Base-by-base conservation (phyloP, 164 flowering plant species). In the Dillenia suffruticosa region DNA sequence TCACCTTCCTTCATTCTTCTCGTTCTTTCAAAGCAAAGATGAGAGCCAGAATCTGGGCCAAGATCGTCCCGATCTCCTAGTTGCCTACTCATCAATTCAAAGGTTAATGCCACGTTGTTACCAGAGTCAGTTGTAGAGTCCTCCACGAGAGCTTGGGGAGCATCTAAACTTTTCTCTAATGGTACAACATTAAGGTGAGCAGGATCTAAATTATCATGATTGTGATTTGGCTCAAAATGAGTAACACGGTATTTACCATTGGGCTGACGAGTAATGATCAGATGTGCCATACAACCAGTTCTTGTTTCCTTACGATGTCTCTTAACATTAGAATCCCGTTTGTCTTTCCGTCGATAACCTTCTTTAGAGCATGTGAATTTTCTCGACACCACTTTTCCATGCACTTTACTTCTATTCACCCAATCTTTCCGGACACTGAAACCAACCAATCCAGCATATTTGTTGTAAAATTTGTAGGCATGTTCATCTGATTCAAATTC, bases 211-310 rank as follows among this genome's bases (percentile, higher is more conserved):
- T 52, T 51, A 24, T 74, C 75, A 69, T 77, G 78, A 65, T 74
- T 78, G 64, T 78, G 78, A 19, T 62, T 45, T 16, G 60, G 63
- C 54, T 67, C 78, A 68, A 74, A 74, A 49, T 69, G 72, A 8
- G 63, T 74, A 9, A 78, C 66, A 22, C 47, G 54, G 26, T 69
- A 74, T 57, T 64, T 74, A 14, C 76, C 77, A 64, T 72, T 55
- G 58, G 74, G 63, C 54, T 69, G 76, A 48, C 72, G 77, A 50
- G 77, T 67, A 26, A 78, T 66, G 49, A 65, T 71, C 79, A 78
- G 66, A 40, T 74, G 78, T 10, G 78, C 81, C 70, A 74, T 64
- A 63, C 81, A 77, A 56, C 76, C 76, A 7, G 81, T 74, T 72
- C 81, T 72, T 57, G 74, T 77, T 68, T 72, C 74, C 50, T 63